These are phyloP conservation scores for Zoysia japonica DNA, from an alignment of 176 grass and related monocot species.

Conservation along the genomic window DNA sequence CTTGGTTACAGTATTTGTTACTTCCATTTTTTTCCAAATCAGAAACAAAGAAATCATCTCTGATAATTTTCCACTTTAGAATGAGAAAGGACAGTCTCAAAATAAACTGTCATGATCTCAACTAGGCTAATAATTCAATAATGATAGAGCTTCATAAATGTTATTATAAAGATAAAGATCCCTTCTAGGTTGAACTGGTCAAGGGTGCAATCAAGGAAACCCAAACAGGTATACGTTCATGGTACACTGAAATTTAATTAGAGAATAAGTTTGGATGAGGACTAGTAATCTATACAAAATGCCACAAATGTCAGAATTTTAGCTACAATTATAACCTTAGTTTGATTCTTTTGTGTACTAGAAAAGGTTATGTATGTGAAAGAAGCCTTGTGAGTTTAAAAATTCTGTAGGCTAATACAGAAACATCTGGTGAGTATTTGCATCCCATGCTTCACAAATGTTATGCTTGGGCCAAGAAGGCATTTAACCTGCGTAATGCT, in stretches of 20 bases:
- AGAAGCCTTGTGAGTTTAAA: too few relatives aligned
- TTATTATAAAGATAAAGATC: not conserved
- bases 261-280: not conserved
- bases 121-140: constrained; percentile 3
- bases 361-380: not conserved
- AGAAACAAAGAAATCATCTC: not conserved
- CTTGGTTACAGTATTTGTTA: not conserved
- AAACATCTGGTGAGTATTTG: constrained; percentile 11
- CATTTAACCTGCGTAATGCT: constrained; percentile 67
- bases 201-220: constrained; percentile 5
- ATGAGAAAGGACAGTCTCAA: not conserved
- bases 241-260: not conserved
- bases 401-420: too few relatives aligned
- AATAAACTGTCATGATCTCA: not conserved
- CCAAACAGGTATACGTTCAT: constrained; percentile 17
- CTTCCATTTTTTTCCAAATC: too few relatives aligned
- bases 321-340: not conserved
- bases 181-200: not conserved
- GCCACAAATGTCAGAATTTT: constrained; percentile 23
- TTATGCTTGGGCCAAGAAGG: constrained; percentile 12
- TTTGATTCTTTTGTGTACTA: not conserved
- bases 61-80: not conserved
- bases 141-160: not conserved
- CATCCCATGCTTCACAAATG: constrained; percentile 1
- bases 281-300: constrained; percentile 17